Conservation (phyloP, 345 rosid species). For the Melaleuca quinquenervia region DNA sequence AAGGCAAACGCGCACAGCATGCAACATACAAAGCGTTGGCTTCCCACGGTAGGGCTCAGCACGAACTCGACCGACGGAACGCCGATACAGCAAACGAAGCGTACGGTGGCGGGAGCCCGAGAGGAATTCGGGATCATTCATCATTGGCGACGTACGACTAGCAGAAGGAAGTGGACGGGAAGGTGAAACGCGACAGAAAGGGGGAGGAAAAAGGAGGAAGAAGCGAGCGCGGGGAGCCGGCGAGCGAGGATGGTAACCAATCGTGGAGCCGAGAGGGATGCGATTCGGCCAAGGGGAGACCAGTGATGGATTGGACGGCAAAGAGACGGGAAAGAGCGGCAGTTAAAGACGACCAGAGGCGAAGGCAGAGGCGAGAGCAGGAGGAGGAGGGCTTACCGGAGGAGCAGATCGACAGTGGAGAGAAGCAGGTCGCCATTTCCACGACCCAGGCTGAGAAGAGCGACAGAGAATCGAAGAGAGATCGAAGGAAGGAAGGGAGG, state of each 20-base stretch:
- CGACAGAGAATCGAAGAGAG: neutral
- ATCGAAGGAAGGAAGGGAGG: neutral
- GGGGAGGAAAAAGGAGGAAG: too few relatives aligned
- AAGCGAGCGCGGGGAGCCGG: neutral
- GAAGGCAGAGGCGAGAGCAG: neutral
- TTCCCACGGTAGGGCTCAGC: neutral
- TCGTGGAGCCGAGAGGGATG: neutral
- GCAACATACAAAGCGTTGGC: neutral
- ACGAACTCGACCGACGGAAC: neutral
- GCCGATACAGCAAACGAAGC: neutral
- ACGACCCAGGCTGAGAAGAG: neutral
- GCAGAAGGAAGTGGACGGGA: neutral
- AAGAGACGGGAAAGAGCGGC: neutral
- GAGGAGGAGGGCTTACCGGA: neutral
- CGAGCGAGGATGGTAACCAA: neutral
- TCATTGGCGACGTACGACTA: neutral
- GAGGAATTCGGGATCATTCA: neutral
- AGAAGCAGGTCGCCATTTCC: neutral
- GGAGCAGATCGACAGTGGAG: neutral
- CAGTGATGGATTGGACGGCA: neutral
- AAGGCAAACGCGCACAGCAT: neutral
- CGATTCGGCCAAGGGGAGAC: neutral
- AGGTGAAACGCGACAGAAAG: neutral
- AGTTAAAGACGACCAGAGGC: too few relatives aligned
- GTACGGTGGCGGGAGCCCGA: neutral